Percentiles rank a stretch among this genome's conserved stretches.
Evolutionary conservation across 768 basidiomycete species (phyloP).

Genomic region (Collybiopsis luxurians): DNA sequence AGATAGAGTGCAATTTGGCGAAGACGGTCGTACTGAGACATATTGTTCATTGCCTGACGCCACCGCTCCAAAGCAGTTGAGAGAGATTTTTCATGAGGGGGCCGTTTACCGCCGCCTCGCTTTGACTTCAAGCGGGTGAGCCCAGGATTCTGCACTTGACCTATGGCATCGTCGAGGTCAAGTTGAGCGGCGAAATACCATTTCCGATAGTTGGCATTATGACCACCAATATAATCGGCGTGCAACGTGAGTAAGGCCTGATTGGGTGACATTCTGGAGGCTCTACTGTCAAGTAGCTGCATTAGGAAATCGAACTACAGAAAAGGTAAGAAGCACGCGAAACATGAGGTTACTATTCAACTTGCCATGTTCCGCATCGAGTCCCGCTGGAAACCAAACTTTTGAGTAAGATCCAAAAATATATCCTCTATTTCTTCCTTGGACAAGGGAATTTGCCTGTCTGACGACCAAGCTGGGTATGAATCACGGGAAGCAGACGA

Average conservation of each 20-base stretch:
- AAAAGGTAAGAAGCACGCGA: background rate
- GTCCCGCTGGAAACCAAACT: slow-evolving; percentile 97
- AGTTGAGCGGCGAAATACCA: slow-evolving; percentile 99
- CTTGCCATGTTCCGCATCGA: slow-evolving; percentile 93
- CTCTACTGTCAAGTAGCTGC: slow-evolving; percentile 95
- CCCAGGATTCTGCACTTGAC: slow-evolving; percentile 88
- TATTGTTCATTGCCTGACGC: slow-evolving; percentile 97
- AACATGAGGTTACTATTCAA: background rate
- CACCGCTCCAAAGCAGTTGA: slow-evolving; percentile 87
- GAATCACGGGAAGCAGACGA: slow-evolving; percentile 67
- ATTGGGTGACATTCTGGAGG: slow-evolving; percentile 95
- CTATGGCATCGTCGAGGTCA: slow-evolving; percentile 96
- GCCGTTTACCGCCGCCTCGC: slow-evolving; percentile 45
- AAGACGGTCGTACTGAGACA: slow-evolving; percentile 97
- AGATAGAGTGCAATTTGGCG: slow-evolving; percentile 95
- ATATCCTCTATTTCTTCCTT: slow-evolving; percentile 99
- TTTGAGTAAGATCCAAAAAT: slow-evolving; percentile 94
- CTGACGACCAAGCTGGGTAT: slow-evolving; percentile 92
- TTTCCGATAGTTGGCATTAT: slow-evolving; percentile 98
- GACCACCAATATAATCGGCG: slow-evolving; percentile 98
- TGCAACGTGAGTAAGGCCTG: slow-evolving; percentile 94
- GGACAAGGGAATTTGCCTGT: slow-evolving; percentile 92
- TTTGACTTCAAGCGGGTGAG: slow-evolving; percentile 79
- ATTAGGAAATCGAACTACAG: slow-evolving; percentile 92
- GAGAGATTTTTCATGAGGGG: slow-evolving; percentile 60